Base-by-base conservation (phyloP, 306 rosid species). In the Pterocarpus macrocarpus region DNA sequence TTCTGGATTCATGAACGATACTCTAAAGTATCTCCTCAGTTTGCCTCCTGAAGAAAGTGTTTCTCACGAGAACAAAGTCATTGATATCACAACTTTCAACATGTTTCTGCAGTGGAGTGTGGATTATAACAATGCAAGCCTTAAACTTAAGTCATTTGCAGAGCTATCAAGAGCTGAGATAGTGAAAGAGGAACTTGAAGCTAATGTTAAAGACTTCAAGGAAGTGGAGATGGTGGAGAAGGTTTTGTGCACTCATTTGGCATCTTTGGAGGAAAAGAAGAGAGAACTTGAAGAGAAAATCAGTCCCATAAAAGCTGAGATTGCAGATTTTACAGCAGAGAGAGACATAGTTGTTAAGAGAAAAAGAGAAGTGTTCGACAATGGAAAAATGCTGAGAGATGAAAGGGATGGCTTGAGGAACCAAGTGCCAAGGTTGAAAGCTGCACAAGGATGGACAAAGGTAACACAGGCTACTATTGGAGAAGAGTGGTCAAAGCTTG, bases 211-310 rank as follows among this genome's bases (percentile, higher is more conserved):
- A 47, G 84, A 84, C 2, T 84, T 73, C 33, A 17, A n/a, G 57
- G 81, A 68, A 39, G 62, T 22, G 45, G 67, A 73, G 55, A 75
- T 17, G 58, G 33, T 41, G 0, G 87, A 74, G 22, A 50, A 66
- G 3, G 47, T 15, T 11, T 57, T 79, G 53, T 16, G 65, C 13
- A 45, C 17, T 50, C n/a, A 50, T 57, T 62, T 84, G 78, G 78
- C 14, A 0, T 2, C 8, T 44, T 62, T 79, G 55, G 55, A 58
- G 2, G 74, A 73, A 59, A 49, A 58, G 52, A 84, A 79, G 78
- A 79, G 78, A 49, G 56, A 59, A 5, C 84, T 84, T 9, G 84
- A 84, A 74, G 81, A 67, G 63, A 17, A 79, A 79, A 68, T 84
- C 16, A 79, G 50, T 68, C 78, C 74, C 47, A 53, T 79, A 8